These are phyloP conservation scores for Trichoderma afroharzianum DNA, from an alignment of 2,329 filamentous ascomycete species.

Conservation along the genomic window DNA sequence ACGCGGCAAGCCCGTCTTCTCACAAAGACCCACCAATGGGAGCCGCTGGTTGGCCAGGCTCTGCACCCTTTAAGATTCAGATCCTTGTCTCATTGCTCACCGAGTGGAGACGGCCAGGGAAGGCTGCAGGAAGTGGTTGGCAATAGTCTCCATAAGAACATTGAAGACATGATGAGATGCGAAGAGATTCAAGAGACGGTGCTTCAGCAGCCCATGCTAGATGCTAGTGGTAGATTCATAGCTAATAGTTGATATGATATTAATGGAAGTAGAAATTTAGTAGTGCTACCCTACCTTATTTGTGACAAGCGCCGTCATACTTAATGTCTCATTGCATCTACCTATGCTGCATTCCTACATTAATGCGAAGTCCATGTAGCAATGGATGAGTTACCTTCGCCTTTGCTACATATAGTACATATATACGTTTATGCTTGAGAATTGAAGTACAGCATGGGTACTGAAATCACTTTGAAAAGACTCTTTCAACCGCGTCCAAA, in stretches of 20 bases:
- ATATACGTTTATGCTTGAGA: not conserved
- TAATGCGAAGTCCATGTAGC: not conserved
- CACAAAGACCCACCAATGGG: not conserved
- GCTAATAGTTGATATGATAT: not conserved
- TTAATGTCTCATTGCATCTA: not conserved
- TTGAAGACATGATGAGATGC: not conserved
- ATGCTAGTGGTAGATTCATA: not conserved
- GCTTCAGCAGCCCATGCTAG: not conserved
- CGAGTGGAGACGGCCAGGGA: conserved; percentile 8
- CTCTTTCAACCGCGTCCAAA: not conserved
- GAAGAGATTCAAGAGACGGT: not conserved
- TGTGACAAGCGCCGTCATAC: not conserved
- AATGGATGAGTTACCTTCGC: not conserved
- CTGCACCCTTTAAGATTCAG: not conserved
- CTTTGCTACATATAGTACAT: not conserved
- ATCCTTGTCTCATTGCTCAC: conserved; percentile 10
- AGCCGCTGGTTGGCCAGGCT: not conserved
- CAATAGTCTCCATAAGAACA: not conserved
- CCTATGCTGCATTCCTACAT: not conserved
- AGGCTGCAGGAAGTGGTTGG: not conserved
- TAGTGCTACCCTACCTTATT: not conserved
- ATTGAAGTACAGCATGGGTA: not conserved
- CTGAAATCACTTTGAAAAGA: not conserved
- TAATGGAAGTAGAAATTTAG: not conserved
- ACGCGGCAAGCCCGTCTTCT: not conserved